A percentile compares a stretch with the other conserved stretches of the same genome.
phyloP scores from a whole-genome alignment of 2,329 filamentous ascomycete species.

The Rutstroemia sydowiana region DNA sequence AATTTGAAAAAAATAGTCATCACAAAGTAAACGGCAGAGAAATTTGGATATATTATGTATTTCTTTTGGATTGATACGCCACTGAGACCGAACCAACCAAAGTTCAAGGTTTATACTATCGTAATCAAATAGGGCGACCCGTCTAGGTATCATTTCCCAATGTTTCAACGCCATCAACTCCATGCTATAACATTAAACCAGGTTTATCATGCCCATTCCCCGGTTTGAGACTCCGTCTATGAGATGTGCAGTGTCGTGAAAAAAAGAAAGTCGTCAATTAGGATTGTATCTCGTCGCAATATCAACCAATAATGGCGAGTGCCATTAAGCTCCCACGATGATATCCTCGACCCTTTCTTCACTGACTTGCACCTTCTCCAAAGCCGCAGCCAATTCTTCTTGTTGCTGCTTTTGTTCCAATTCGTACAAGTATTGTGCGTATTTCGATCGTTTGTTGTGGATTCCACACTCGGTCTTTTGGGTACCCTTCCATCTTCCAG shows the following conservation, averaged over 20 bases:
- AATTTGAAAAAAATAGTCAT: neutral
- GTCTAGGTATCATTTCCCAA: constrained; percentile 3
- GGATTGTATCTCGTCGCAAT: neutral
- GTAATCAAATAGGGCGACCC: constrained; percentile 1
- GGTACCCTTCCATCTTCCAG: constrained; percentile 94
- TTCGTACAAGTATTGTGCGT: constrained; percentile 60
- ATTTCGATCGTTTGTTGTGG: constrained; percentile 94
- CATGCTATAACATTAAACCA: constrained; percentile 4
- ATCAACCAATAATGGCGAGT: neutral
- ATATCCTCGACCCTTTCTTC: constrained; percentile 14
- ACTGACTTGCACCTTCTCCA: constrained; percentile 20
- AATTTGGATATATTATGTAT: neutral
- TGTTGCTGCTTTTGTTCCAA: constrained; percentile 28
- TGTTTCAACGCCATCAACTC: constrained; percentile 4
- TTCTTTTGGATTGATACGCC: neutral
- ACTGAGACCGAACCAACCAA: neutral
- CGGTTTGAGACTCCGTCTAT: constrained; percentile 1
- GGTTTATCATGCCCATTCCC: neutral
- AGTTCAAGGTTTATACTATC: neutral
- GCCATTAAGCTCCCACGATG: constrained; percentile 3
- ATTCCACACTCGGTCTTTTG: constrained; percentile 97
- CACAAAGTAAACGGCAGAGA: neutral
- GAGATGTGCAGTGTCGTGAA: neutral
- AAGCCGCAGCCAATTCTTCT: constrained; percentile 22
- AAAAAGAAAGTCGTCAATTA: neutral